A percentile compares a stretch with the other conserved stretches of the same genome.
These are phyloP conservation scores for Monotropa hypopitys DNA, from an alignment of 179 eudicot species.

Conservation along the genomic window DNA sequence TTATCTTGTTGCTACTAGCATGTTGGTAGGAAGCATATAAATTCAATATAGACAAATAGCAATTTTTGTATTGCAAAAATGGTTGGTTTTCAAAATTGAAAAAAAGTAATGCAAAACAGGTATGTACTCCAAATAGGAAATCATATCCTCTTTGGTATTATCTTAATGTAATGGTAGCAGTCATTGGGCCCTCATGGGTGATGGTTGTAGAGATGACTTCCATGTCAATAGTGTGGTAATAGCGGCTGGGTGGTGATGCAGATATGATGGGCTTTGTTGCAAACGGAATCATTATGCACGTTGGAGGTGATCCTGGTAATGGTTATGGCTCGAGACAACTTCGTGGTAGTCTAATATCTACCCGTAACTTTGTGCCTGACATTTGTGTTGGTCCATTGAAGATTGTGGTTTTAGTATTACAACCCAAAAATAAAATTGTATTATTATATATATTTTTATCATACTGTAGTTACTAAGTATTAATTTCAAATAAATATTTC, in stretches of 20 bases:
- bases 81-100: no score
- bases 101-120: not conserved
- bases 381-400: not conserved
- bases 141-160: not conserved
- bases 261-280: not conserved
- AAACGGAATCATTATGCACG: not conserved
- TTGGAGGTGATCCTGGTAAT: not conserved
- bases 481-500: not conserved
- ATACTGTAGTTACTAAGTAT: not conserved
- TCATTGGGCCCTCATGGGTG: not conserved
- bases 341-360: not conserved
- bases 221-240: not conserved
- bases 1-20: not conserved
- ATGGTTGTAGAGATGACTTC: not conserved
- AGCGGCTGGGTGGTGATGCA: not conserved
- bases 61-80: not conserved
- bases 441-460: not conserved
- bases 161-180: not conserved
- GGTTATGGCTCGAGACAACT: not conserved
- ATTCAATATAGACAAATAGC: not conserved
- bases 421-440: not conserved
- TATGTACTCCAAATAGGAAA: not conserved
- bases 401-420: no score
- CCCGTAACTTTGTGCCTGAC: not conserved
- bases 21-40: not conserved